Conservation (phyloP, 441 rosid genomes). For the Populus hybrid region DNA sequence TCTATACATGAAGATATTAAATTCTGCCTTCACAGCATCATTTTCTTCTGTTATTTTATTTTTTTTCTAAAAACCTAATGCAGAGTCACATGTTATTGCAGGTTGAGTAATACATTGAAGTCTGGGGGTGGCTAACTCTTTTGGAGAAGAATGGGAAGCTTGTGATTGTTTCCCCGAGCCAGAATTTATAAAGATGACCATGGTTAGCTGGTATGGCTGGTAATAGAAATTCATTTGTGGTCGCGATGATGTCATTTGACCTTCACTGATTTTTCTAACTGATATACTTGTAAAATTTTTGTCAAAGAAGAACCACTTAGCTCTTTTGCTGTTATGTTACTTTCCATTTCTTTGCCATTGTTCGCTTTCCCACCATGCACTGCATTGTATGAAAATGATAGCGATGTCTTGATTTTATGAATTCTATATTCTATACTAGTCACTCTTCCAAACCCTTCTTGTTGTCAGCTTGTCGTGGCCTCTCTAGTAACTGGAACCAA, state of each 20-base stretch:
- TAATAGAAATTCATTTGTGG: not conserved
- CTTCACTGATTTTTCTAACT: not conserved
- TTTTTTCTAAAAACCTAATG: not conserved
- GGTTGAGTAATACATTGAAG: constrained; percentile 45
- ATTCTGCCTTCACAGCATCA: not conserved
- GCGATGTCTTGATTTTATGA: not conserved
- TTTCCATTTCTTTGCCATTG: not conserved
- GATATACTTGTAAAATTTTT: not conserved
- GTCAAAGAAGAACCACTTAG: not conserved
- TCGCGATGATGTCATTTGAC: not conserved
- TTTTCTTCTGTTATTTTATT: not conserved
- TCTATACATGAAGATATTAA: not conserved
- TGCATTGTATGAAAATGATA: not conserved
- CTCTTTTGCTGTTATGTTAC: not conserved
- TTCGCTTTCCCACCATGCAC: not conserved
- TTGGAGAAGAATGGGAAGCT: not conserved
- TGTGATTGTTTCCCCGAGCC: not conserved
- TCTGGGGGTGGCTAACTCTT: constrained; percentile 33
- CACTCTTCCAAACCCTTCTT: not conserved
- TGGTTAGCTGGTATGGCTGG: not conserved
- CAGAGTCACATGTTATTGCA: constrained; percentile 6
- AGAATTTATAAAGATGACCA: not conserved
- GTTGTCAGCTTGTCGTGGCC: not conserved
- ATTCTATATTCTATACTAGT: not conserved
- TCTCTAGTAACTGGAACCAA: not conserved